Evolutionary conservation across 2,329 filamentous ascomycete genomes (phyloP).

Genomic region (Xenoacremonium recifei): DNA sequence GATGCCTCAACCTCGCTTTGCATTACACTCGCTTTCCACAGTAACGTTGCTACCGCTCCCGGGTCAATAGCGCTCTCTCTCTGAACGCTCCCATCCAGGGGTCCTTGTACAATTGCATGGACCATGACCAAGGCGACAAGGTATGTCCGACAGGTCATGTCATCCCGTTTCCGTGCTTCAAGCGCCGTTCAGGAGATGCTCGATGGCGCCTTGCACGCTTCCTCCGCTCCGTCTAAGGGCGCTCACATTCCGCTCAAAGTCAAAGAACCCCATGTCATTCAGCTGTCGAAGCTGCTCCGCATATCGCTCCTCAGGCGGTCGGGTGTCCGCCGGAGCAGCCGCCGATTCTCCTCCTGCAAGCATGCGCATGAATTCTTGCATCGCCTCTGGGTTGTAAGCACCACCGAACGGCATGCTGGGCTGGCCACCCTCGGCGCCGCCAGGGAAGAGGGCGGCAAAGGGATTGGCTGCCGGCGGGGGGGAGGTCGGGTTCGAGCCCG

Average conservation of each 20-base stretch:
- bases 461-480: conserved; percentile 56
- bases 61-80: too few species aligned
- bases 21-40: too few species aligned
- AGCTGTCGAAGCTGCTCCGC: conserved; percentile 86
- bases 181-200: conserved; percentile 58
- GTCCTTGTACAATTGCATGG: too few species aligned
- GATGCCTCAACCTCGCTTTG: too few species aligned
- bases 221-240: conserved; percentile 86
- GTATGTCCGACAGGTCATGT: too few species aligned
- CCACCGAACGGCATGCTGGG: conserved; percentile 41
- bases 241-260: conserved; percentile 90
- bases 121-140: too few species aligned
- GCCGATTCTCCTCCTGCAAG: conserved; percentile 38
- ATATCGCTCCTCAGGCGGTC: conserved; percentile 92
- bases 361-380: conserved; percentile 54
- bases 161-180: conserved; percentile 2
- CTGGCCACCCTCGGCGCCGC: conserved; percentile 16
- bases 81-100: too few species aligned
- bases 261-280: conserved; percentile 98
- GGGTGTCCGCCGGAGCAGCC: conserved; percentile 68
- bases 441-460: conserved; percentile 62
- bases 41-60: too few species aligned
- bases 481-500: conserved; percentile 22
- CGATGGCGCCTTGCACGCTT: conserved; percentile 88
- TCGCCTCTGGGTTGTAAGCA: conserved; percentile 55